Conservation (phyloP, 2,329 filamentous ascomycete genomes). For the Incumbomyces delicatus region DNA sequence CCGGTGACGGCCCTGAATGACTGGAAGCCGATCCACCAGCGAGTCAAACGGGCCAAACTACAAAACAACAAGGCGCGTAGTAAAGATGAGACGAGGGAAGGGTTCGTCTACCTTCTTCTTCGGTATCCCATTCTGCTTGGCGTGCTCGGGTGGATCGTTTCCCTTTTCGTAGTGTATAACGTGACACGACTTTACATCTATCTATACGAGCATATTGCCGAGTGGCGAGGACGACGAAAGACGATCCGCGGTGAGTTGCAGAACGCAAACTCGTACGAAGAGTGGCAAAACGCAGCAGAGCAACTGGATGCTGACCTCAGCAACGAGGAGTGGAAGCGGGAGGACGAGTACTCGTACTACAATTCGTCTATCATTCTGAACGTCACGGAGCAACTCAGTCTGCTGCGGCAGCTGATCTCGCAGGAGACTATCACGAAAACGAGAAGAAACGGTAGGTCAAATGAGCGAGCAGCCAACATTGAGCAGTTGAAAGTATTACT, state of each 20-base stretch:
- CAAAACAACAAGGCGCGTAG: slow-evolving; percentile 41
- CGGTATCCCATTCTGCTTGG: slow-evolving; percentile 85
- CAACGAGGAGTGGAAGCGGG: slow-evolving; percentile 46
- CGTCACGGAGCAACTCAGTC: slow-evolving; percentile 63
- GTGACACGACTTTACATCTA: slow-evolving; percentile 81
- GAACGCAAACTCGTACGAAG: slow-evolving; percentile 61
- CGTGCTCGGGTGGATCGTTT: slow-evolving; percentile 69
- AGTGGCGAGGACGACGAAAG: slow-evolving; percentile 76
- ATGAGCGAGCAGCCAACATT: slow-evolving; percentile 36
- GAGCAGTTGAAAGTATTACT: slow-evolving; percentile 69
- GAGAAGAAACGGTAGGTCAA: slow-evolving; percentile 13
- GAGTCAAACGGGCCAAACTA: slow-evolving; percentile 40
- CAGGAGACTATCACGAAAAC: slow-evolving; percentile 26
- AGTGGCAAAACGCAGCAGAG: slow-evolving; percentile 74
- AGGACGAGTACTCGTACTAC: slow-evolving; percentile 63
- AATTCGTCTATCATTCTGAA: slow-evolving; percentile 73
- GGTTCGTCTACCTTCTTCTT: slow-evolving; percentile 75
- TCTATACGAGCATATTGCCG: slow-evolving; percentile 80
- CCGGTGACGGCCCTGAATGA: slow-evolving; percentile 85
- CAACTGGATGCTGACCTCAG: slow-evolving; percentile 72
- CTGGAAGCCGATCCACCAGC: slow-evolving; percentile 81
- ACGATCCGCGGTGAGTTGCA: slow-evolving; percentile 61
- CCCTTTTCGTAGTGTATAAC: slow-evolving; percentile 65
- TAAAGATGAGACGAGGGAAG: slow-evolving; percentile 89
- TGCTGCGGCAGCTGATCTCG: slow-evolving; percentile 32